Percentiles rank a stretch among this genome's conserved stretches.
Conservation (phyloP, 441 rosid genomes). For the Jatropha multifida region DNA sequence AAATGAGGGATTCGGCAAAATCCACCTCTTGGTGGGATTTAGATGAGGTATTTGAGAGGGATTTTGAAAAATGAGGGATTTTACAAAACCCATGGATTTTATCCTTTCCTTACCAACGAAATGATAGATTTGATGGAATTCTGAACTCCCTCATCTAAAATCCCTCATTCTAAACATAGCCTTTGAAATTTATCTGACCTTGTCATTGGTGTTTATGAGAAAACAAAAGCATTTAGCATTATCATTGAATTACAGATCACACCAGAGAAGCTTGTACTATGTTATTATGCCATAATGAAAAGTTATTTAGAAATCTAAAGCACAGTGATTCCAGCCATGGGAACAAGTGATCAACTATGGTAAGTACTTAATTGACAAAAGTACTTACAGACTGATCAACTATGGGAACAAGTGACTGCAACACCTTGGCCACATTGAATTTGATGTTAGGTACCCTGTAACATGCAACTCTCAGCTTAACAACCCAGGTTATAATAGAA, state of each 20-base stretch:
- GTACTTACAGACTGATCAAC: constrained; percentile 87
- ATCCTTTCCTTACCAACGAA: too few species aligned
- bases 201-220: background rate
- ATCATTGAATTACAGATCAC: background rate
- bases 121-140: too few species aligned
- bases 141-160: too few species aligned
- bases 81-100: too few species aligned
- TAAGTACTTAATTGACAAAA: background rate
- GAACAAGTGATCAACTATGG: too few species aligned
- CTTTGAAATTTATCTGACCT: constrained; percentile 1
- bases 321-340: constrained; percentile 1
- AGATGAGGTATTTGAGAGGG: too few species aligned
- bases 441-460: constrained; percentile 94
- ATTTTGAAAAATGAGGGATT: too few species aligned
- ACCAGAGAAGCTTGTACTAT: background rate
- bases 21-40: too few species aligned
- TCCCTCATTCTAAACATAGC: background rate
- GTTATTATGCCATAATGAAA: background rate
- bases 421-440: constrained; percentile 92
- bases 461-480: constrained; percentile 23
- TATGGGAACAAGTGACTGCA: constrained; percentile 85
- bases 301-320: background rate
- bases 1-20: too few species aligned
- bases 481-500: background rate
- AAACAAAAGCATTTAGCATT: background rate